Percentiles rank a stretch among this genome's conserved stretches.
phyloP scores from a whole-genome alignment of 2,329 filamentous ascomycete genomes.

The Lecanoromycetidae sp. region DNA sequence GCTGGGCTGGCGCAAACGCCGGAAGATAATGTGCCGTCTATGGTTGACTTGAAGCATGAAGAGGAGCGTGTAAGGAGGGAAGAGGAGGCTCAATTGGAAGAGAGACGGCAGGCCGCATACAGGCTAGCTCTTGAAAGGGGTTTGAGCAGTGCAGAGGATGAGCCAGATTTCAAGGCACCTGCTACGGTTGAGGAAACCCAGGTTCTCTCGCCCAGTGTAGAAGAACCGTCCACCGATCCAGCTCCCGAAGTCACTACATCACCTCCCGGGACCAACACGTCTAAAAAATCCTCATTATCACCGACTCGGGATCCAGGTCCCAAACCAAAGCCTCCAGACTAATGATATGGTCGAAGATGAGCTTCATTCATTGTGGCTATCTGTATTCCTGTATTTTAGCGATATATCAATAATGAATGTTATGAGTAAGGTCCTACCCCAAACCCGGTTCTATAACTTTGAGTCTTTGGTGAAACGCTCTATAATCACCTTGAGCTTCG shows the following conservation, averaged over 20 bases:
- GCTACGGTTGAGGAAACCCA: constrained; percentile 4
- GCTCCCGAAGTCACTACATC: not conserved
- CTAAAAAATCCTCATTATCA: not conserved
- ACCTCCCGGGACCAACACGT: not conserved
- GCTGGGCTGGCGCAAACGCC: constrained; percentile 17
- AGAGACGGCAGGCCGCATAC: constrained; percentile 43
- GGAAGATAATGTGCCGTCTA: constrained; percentile 31
- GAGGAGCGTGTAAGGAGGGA: constrained; percentile 42
- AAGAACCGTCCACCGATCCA: not conserved
- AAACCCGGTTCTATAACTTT: too few relatives aligned
- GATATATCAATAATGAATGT: not conserved
- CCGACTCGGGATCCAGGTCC: not conserved
- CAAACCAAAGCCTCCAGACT: not conserved
- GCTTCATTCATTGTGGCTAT: not conserved
- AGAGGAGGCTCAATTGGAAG: constrained; percentile 44
- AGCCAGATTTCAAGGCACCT: constrained; percentile 15
- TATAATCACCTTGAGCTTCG: too few relatives aligned
- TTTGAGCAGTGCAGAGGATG: constrained; percentile 26
- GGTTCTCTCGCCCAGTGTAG: not conserved
- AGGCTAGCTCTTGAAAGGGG: constrained; percentile 44
- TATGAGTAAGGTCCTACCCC: too few relatives aligned
- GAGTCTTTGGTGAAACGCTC: too few relatives aligned
- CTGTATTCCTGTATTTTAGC: not conserved
- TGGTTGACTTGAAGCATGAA: constrained; percentile 45
- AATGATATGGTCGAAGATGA: not conserved